Evolutionary conservation across 2,329 filamentous ascomycete genomes (phyloP), one percentile per base, ranked within the genome.

Genomic region (Xylariaceae sp.): DNA sequence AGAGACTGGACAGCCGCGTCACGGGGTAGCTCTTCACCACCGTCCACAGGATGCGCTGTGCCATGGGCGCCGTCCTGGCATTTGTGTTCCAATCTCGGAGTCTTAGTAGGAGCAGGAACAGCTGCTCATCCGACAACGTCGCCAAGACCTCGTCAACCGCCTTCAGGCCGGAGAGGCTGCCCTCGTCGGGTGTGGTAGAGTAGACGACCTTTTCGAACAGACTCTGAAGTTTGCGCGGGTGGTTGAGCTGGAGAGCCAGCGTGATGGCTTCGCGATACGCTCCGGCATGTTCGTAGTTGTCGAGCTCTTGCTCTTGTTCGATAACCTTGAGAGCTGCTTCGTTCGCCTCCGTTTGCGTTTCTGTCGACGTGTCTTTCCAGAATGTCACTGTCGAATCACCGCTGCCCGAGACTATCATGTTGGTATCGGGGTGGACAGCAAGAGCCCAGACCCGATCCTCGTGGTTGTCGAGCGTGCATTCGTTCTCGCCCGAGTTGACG

Each of bases 11-110:
- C 41, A 97, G 78, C 41, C 83, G 78, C 34, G 78, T 78, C 2
- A 86, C 85, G 1, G 88, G 85, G 55, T 95, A 94, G 43, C 81
- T 85, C 49, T 80, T 79, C 36, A 95, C 79, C 6, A 98, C 59
- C 1, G 85, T 78, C 68, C 81, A 84, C 6, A 98, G 67, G 11
- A 98, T 82, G 23, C 83, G 78, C 64, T 98, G 92, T 1, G 92
- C 85, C 1, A 97, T 80, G 4, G 81, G 76, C 1, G 88, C 83
- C 3, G 88, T 94, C 45, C 87, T 76, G 0, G 88, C 88, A 53
- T 97, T 97, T 4, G 92, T 94, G 60, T 98, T 98, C 92, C 92
- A 98, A 65, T 98, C 92, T 31, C 94, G 76, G 31, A 96, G 65
- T 42, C 92, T 74, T 26, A 90, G 70, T 1, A 98, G 74, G 11